Evolutionary conservation across 2,329 filamentous ascomycete species (phyloP), one percentile per base, ranked within the genome.

Genomic region (Fusarium mundagurra): DNA sequence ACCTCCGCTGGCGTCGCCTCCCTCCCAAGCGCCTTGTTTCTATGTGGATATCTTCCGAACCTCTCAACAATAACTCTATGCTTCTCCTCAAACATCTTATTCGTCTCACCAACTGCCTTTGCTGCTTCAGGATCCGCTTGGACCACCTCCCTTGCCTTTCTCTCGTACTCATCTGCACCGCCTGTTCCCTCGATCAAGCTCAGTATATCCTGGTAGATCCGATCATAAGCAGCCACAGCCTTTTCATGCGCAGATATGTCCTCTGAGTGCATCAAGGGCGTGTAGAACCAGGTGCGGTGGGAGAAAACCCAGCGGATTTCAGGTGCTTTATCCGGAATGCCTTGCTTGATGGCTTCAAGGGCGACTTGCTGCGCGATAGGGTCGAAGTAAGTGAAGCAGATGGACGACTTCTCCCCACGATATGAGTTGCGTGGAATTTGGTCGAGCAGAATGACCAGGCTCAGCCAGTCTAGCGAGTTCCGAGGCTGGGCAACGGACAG

Each of bases 351-450:
- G 44, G 87, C 79, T 36, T 78, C 60, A 8, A 77, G 58, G 2
- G 85, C 77, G 12, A 91, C 77, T 5, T 85, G 81, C n/a, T 81
- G 80, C 0, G 87, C 84, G 6, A 92, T 80, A 12, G 85, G 85
- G 73, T 92, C 90, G 72, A 90, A 92, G 72, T 88, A 84, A 3
- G 67, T 81, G 76, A 91, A 92, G 17, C 87, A 80, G 6, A 87
- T 48, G 5, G 59, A 71, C 1, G 83, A 79, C 31, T 88, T 80
- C 1, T 83, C 81, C 1, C 84, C 86, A 20, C 91, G 89, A 81
- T 88, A 90, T 71, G 89, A 85, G 77, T 92, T 92, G 5, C 91
- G 87, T 1, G 90, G 85, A 47, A 92, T 84, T 76, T 92, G 91
- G 71, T 92, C 91, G 6, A 92, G 84, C 5, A 92, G 83, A 5